Base-by-base conservation (phyloP, 208 protist genomes). In the Acanthamoeba divionensis region DNA sequence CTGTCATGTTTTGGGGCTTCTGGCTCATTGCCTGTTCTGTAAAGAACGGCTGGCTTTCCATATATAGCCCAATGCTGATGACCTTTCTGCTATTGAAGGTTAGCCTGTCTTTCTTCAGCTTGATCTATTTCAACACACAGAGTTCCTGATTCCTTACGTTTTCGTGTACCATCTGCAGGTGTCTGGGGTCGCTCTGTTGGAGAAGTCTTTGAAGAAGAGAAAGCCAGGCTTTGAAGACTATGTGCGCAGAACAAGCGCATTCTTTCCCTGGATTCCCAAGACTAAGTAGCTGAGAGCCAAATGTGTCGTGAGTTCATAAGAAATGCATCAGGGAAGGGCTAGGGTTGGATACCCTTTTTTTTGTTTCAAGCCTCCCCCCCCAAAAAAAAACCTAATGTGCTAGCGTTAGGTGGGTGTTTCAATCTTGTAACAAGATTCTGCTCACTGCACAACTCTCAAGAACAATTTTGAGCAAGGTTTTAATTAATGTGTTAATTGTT, bases 1-100 rank as follows among this genome's bases (percentile, higher is more conserved):
- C 62, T 13, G 41, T 47, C 8, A 69, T 89, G 82, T 89, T 89
- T 33, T 89, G 82, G 82, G 82, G 82, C 18, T 75, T 89, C 29
- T 89, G 47, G 33, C n/a, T 89, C 62, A 73, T 89, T 12, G 82
- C 82, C 4, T 29, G 41, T 63, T 31, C 79, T 3, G 54, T 60
- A n/a, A 18, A n/a, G 26, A 36, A 13, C 63, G 79, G 79, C 10
- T 67, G 54, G 79, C 7, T 31, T 36, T 69, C 79, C 8, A 24
- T 87, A 1, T 87, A 45, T 41, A 87, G 79, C 36, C 79, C 79
- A 2, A 15, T 41, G 31, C 52, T 87, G 79, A 87, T 87, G 79
- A 87, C 48, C 1, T 87, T 52, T 31, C 55, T 87, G 15, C 55
- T 87, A 4, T 44, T 87, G 7, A 87, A 87, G 55, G 52, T 60